Evolutionary conservation across 1,284 basidiomycete species (phyloP).

Genomic region (Rhodotorula sp.): DNA sequence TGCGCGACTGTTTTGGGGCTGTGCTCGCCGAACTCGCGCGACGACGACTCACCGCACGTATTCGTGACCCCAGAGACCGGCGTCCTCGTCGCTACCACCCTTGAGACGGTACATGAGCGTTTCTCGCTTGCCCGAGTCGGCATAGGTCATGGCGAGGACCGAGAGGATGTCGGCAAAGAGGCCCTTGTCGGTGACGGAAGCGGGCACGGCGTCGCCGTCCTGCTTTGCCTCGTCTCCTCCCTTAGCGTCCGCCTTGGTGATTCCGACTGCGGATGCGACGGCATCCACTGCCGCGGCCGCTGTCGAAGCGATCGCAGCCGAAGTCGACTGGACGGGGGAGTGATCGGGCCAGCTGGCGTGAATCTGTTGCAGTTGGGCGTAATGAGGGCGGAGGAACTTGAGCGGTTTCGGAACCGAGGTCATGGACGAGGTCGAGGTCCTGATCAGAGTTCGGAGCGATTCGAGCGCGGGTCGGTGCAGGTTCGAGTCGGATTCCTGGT

Average conservation of each 20-base stretch:
- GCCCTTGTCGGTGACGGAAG: conserved; percentile 58
- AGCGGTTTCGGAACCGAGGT: conserved; percentile 99
- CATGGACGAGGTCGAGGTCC: conserved; percentile 98
- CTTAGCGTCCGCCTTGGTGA: conserved; percentile 5
- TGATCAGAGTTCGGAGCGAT: conserved; percentile 87
- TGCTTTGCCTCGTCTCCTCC: background rate
- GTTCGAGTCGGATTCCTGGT: conserved; percentile 78
- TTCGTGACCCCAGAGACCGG: conserved; percentile 98
- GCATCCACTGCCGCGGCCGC: conserved; percentile 60
- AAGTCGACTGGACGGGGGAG: conserved; percentile 51
- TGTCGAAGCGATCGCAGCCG: conserved; percentile 8
- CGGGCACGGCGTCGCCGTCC: background rate
- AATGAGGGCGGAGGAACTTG: conserved; percentile 96
- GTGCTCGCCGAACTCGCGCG: background rate
- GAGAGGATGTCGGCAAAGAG: conserved; percentile 98
- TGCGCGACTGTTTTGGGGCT: background rate
- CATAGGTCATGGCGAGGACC: conserved; percentile 99
- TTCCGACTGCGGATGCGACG: conserved; percentile 52
- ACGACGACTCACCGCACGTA: conserved; percentile 64
- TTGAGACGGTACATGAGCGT: conserved; percentile 88
- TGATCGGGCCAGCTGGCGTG: conserved; percentile 70
- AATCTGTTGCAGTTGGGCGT: conserved; percentile 70
- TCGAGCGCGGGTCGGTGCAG: conserved; percentile 91
- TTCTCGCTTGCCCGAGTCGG: conserved; percentile 90
- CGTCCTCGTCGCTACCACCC: conserved; percentile 77